Percentiles rank a stretch among this genome's conserved stretches.
Conservation (phyloP, 306 rosid species). For the Fragaria iinumae region DNA sequence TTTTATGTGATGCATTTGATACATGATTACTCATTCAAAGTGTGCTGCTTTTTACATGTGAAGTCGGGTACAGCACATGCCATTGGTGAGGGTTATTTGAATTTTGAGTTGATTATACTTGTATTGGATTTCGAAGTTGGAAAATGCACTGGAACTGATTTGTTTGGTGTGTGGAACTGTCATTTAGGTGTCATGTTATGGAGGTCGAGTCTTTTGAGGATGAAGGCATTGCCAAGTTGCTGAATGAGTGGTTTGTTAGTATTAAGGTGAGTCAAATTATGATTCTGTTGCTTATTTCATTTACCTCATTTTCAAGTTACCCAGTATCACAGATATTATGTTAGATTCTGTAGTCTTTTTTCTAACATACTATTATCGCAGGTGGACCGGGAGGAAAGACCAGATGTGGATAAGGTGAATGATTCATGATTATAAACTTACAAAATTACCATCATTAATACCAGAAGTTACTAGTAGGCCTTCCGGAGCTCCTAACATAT, state of each 20-base stretch:
- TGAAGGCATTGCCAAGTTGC: constrained; percentile 66
- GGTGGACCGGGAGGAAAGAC: constrained; percentile 98
- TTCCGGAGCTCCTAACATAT: background rate
- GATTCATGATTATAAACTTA: background rate
- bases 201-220: constrained; percentile 96
- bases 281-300: constrained; percentile 7
- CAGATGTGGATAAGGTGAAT: constrained; percentile 93
- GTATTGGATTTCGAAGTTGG: background rate
- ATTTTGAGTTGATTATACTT: background rate
- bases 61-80: constrained; percentile 98
- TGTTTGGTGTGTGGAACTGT: constrained; percentile 28
- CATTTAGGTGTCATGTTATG: constrained; percentile 94
- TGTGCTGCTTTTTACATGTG: constrained; percentile 27
- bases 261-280: constrained; percentile 56
- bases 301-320: constrained; percentile 3
- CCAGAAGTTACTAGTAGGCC: background rate
- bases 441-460: background rate
- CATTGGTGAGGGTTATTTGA: constrained; percentile 63
- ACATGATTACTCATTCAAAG: constrained; percentile 20
- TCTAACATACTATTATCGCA: constrained; percentile 42
- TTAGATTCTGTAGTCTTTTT: background rate
- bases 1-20: constrained; percentile 23
- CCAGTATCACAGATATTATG: background rate
- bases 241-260: constrained; percentile 89
- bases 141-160: constrained; percentile 12